Base-by-base conservation (phyloP, 163 green algal species). In the Prototheca cutis region DNA sequence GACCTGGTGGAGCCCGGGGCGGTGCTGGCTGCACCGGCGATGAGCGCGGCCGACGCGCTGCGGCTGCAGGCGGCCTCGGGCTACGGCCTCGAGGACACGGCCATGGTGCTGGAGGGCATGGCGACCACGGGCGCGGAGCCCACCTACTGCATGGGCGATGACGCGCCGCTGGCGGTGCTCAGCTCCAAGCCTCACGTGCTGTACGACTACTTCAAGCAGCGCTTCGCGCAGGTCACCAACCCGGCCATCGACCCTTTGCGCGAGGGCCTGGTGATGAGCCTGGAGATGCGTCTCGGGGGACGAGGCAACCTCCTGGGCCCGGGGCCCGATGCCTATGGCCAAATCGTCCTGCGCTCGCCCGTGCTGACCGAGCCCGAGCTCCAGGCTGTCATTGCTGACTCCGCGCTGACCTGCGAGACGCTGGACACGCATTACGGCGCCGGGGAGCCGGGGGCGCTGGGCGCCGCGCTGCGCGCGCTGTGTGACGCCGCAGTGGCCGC, bases 101-200 rank as follows among this genome's bases (percentile, higher is more conserved):
- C 88, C 69, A 93, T 98, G 85, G 82, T 98, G 45, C 88, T 99
- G n/a, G 91, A 99, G 83, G 72, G 62, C 40, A 97, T 97, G 93
- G 93, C 91, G 13, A 61, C 55, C 59, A 80, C 86, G 19, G 93
- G 81, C 36, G 84, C 87, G 6, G 93, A 99, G 81, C 89, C 93
- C 53, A 99, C 90, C 3, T 99, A 93, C 87, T 99, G 91, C 85
- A 99, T 99, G 93, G 93, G 93, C 32, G 93, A 99, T 64, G 93
- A 98, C 77, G 95, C 86, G 55, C 90, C 93, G n/a, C 80, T 98
- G 39, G 74, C 93, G 18, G 93, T 96, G 57, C 85, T 99, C 58
- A 89, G 79, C 27, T 73, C 78, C 59, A 86, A 66, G 61, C 79
- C 87, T 17, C 92, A 98, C 76, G 72, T 93, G 67, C 80, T 99